Percentiles rank a stretch among this genome's conserved stretches.
These are phyloP conservation scores for Dioscorea cayenensis DNA, from an alignment of 116 monocot species.

Conservation along the genomic window DNA sequence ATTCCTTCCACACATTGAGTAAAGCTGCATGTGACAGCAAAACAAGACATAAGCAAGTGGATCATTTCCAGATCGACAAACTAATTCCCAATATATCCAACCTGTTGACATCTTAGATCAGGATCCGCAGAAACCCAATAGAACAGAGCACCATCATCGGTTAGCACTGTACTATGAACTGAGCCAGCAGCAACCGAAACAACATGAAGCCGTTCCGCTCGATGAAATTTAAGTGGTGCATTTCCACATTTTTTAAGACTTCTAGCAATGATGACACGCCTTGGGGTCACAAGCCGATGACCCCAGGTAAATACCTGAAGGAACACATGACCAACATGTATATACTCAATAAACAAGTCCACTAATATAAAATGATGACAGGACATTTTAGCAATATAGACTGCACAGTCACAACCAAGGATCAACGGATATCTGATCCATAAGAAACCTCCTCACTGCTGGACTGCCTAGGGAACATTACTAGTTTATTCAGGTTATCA, in stretches of 20 bases:
- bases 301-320: slow-evolving; percentile 95
- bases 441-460: too few species aligned
- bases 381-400: too few species aligned
- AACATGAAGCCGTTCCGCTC: slow-evolving; percentile 68
- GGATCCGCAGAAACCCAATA: slow-evolving; percentile 96
- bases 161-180: slow-evolving; percentile 71
- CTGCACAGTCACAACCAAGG: too few species aligned
- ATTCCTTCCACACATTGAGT: slow-evolving; percentile 61
- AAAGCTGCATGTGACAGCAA: slow-evolving; percentile 36
- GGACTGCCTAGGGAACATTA: too few species aligned
- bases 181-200: slow-evolving; percentile 77
- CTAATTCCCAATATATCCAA: slow-evolving; percentile 8
- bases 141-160: slow-evolving; percentile 88
- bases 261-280: slow-evolving; percentile 72
- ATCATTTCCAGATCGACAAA: neutral
- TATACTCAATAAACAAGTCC: neutral
- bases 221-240: slow-evolving; percentile 77
- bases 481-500: too few species aligned
- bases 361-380: neutral
- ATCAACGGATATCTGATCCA: too few species aligned
- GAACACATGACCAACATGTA: neutral
- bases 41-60: neutral
- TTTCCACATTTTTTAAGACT: slow-evolving; percentile 71
- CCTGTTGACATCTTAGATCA: slow-evolving; percentile 90
- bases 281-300: slow-evolving; percentile 90